These are phyloP conservation scores for Calocybe cyanea DNA, from an alignment of 768 basidiomycete species.

Conservation along the genomic window DNA sequence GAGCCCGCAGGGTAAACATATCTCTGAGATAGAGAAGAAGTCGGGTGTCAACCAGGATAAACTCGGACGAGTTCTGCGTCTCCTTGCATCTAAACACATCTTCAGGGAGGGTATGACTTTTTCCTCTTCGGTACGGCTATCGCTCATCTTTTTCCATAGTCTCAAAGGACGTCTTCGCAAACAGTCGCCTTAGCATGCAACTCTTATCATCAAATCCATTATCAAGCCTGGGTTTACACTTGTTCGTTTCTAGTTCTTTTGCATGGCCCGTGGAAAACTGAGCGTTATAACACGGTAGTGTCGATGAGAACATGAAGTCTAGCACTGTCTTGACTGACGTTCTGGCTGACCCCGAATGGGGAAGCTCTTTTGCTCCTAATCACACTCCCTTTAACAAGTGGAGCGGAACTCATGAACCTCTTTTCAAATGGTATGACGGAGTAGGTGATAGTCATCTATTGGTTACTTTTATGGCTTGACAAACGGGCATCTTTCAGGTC, in stretches of 20 bases:
- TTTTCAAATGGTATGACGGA: slow-evolving; percentile 14
- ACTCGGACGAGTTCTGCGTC: slow-evolving; percentile 33
- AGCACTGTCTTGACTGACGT: slow-evolving; percentile 27
- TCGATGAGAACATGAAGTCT: slow-evolving; percentile 18
- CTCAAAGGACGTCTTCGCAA: slow-evolving; percentile 32
- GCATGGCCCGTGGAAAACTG: too few species aligned
- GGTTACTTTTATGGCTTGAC: too few species aligned
- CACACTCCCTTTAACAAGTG: slow-evolving; percentile 15
- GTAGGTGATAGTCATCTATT: too few species aligned
- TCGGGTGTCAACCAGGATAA: slow-evolving; percentile 32
- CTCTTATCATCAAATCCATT: slow-evolving; percentile 29
- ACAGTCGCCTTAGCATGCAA: slow-evolving; percentile 36
- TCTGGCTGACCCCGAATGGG: slow-evolving; percentile 31
- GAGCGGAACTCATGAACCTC: slow-evolving; percentile 1
- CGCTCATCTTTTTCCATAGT: slow-evolving; percentile 23
- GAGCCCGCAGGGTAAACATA: slow-evolving; percentile 32
- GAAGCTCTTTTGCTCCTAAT: slow-evolving; percentile 18
- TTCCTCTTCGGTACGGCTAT: neutral
- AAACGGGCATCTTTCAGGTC: neutral
- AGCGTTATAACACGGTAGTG: slow-evolving; percentile 7
- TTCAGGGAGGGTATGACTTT: slow-evolving; percentile 27
- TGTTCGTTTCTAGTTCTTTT: slow-evolving; percentile 18
- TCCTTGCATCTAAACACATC: slow-evolving; percentile 36
- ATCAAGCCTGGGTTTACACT: slow-evolving; percentile 19
- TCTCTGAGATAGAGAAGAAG: slow-evolving; percentile 25